Conservation (phyloP, 495 filamentous ascomycete genomes). For the Trichocladium uniseriatum region DNA sequence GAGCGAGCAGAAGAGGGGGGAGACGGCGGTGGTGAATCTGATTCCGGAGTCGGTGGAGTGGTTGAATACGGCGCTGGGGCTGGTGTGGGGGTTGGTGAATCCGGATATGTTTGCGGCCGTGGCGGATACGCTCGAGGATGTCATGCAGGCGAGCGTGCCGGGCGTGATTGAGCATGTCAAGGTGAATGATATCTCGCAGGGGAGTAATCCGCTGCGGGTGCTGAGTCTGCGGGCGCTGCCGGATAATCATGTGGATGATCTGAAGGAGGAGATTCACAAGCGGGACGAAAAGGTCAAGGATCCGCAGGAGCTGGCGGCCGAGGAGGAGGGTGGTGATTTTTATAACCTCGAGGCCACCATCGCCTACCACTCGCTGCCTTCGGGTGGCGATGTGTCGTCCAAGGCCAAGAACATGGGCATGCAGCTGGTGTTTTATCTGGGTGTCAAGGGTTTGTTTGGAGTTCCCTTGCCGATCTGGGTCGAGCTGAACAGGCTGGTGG, state of each 20-base stretch:
- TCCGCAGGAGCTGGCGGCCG: slow-evolving; percentile 75
- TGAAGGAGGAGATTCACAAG: slow-evolving; percentile 69
- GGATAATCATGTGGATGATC: slow-evolving; percentile 64
- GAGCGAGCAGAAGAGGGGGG: slow-evolving; percentile 72
- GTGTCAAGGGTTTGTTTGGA: slow-evolving; percentile 75
- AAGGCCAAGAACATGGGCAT: slow-evolving; percentile 92
- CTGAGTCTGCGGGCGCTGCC: slow-evolving; percentile 84
- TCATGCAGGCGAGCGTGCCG: slow-evolving; percentile 92
- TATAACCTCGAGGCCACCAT: slow-evolving; percentile 93
- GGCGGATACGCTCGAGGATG: slow-evolving; percentile 53
- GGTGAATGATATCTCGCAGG: slow-evolving; percentile 93
- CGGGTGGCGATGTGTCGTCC: slow-evolving; percentile 53
- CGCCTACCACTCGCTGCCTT: slow-evolving; percentile 82
- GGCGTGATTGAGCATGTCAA: slow-evolving; percentile 86
- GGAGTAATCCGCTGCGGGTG: slow-evolving; percentile 79
- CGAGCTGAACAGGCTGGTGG: slow-evolving; percentile 76
- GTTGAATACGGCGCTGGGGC: slow-evolving; percentile 77
- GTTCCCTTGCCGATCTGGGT: slow-evolving; percentile 85
- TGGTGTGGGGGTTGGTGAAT: slow-evolving; percentile 84
- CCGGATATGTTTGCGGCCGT: slow-evolving; percentile 79
- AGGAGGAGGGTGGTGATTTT: slow-evolving; percentile 85
- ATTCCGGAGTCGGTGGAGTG: slow-evolving; percentile 87
- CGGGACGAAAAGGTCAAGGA: slow-evolving; percentile 74
- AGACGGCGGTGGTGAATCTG: slow-evolving; percentile 72
- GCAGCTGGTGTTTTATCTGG: slow-evolving; percentile 87